These are phyloP conservation scores for Pseudopithomyces chartarum DNA, from an alignment of 2,329 filamentous ascomycete species.

Conservation along the genomic window DNA sequence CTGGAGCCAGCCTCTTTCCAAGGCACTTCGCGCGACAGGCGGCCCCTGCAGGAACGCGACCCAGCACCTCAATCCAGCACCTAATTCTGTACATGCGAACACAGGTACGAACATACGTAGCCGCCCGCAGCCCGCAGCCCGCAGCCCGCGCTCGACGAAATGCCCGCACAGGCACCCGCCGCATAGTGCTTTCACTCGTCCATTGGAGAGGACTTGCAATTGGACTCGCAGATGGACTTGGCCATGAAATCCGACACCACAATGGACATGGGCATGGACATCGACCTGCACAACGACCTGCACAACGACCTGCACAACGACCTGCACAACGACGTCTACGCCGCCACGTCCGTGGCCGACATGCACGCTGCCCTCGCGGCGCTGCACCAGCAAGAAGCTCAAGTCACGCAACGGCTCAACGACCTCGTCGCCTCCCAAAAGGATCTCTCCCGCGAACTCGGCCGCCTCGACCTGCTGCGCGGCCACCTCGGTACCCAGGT, in stretches of 20 bases:
- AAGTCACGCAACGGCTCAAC: slow-evolving; percentile 75
- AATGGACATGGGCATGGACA: background rate
- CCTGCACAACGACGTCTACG: slow-evolving; percentile 56
- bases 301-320: too few species aligned
- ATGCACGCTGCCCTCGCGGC: slow-evolving; percentile 77
- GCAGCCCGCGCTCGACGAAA: slow-evolving; percentile 14
- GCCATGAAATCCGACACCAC: too few species aligned
- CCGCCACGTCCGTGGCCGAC: slow-evolving; percentile 76
- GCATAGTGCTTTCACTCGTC: too few species aligned
- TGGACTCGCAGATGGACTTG: too few species aligned
- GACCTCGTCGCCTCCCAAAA: slow-evolving; percentile 80
- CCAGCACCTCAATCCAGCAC: too few species aligned
- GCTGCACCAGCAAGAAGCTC: slow-evolving; percentile 76
- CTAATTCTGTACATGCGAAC: too few species aligned
- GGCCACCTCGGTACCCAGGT: slow-evolving; percentile 87
- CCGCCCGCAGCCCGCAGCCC: too few species aligned
- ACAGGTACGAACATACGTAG: too few species aligned
- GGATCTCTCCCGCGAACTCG: slow-evolving; percentile 83
- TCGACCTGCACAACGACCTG: too few species aligned
- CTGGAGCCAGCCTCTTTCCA: slow-evolving; percentile 3
- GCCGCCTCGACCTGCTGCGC: slow-evolving; percentile 84
- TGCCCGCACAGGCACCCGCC: background rate
- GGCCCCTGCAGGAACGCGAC: slow-evolving; percentile 17
- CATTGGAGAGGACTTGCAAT: too few species aligned
- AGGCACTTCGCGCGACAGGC: background rate